Evolutionary conservation across 225 moss, liverwort and hornwort genomes (phyloP).

Genomic region (Polytrichum commune): DNA sequence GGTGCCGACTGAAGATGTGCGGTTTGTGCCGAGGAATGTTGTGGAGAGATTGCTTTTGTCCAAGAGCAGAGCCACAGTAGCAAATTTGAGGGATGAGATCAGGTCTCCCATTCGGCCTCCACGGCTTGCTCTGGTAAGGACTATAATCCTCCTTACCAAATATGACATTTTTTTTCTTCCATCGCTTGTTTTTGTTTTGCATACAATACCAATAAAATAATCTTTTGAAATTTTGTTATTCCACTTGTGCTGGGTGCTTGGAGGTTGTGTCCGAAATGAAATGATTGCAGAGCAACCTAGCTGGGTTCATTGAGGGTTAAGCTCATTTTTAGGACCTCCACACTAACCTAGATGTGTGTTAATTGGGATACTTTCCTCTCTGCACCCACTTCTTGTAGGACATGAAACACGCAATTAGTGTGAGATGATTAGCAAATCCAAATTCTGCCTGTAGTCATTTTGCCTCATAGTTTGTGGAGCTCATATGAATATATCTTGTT

Average conservation of each 20-base stretch:
- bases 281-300: too few relatives aligned
- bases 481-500: too few relatives aligned
- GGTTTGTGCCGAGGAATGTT: constrained; percentile 39
- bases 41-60: constrained; percentile 50
- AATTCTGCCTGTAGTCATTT: too few relatives aligned
- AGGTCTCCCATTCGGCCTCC: constrained; percentile 43
- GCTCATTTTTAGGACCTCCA: too few relatives aligned
- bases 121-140: constrained; percentile 53
- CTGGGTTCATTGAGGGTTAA: too few relatives aligned
- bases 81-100: constrained; percentile 47
- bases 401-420: too few relatives aligned
- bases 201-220: background rate
- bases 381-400: too few relatives aligned
- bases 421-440: too few relatives aligned
- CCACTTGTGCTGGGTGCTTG: background rate
- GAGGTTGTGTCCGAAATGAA: background rate
- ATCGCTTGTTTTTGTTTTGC: constrained; percentile 1
- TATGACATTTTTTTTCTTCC: background rate
- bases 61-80: constrained; percentile 43
- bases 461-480: too few relatives aligned
- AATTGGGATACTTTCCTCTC: too few relatives aligned
- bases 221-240: too few relatives aligned
- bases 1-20: constrained; percentile 16
- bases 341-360: too few relatives aligned
- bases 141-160: background rate